A percentile compares a stretch with the other conserved stretches of the same genome.
Evolutionary conservation across 2,329 filamentous ascomycete genomes (phyloP).

Genomic region (Colletotrichum brevisporum): DNA sequence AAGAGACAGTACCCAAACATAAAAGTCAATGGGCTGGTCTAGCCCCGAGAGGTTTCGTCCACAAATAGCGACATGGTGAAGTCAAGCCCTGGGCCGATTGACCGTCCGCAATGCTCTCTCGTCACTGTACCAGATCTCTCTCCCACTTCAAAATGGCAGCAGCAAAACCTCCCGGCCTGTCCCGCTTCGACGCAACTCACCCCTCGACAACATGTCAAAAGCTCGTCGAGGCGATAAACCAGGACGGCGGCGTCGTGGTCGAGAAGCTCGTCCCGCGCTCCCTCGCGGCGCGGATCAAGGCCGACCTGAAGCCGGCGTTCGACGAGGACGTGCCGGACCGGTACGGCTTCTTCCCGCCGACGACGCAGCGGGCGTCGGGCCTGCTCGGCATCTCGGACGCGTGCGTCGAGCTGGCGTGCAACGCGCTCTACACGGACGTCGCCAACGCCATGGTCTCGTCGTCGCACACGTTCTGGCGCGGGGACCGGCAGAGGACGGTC

Average conservation of each 20-base stretch:
- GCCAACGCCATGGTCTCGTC: conserved; percentile 52
- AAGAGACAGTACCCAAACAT: background rate
- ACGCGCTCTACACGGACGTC: conserved; percentile 51
- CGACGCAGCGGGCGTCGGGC: conserved; percentile 56
- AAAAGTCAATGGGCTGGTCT: too few species aligned
- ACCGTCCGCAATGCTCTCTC: too few species aligned
- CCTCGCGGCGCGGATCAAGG: conserved; percentile 52
- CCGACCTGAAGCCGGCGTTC: conserved; percentile 54
- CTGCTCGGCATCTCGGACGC: conserved; percentile 54
- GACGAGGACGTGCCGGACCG: conserved; percentile 53
- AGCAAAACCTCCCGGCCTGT: background rate
- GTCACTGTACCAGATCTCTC: too few species aligned
- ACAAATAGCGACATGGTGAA: too few species aligned
- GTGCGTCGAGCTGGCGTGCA: conserved; percentile 54
- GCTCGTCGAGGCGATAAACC: conserved; percentile 44
- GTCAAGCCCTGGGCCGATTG: too few species aligned
- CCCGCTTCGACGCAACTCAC: conserved; percentile 42
- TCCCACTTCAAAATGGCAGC: background rate
- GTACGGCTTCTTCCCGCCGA: conserved; percentile 56
- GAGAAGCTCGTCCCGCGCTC: conserved; percentile 51
- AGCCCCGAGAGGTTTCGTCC: too few species aligned
- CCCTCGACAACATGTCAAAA: conserved; percentile 41
- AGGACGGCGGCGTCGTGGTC: conserved; percentile 55
- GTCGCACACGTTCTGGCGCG: conserved; percentile 54
- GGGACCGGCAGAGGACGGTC: conserved; percentile 49